Evolutionary conservation across 2,329 filamentous ascomycete genomes (phyloP).

Genomic region (Cladobotryum mycophilum): DNA sequence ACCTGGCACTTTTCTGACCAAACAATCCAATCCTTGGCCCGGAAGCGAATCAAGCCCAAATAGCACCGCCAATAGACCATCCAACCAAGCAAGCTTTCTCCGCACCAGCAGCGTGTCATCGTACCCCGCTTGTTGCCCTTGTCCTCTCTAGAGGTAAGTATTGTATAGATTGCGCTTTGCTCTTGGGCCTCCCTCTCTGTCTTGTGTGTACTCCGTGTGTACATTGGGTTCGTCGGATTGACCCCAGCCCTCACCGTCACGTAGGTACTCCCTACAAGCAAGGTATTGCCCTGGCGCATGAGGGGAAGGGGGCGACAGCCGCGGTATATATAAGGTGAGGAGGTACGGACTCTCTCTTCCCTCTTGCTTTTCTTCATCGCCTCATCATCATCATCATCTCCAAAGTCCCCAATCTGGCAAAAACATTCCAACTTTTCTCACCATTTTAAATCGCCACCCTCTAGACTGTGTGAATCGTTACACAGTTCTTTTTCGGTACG

Average conservation of each 20-base stretch:
- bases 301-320: too few relatives aligned
- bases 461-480: neutral
- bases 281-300: too few relatives aligned
- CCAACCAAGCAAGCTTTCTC: slow-evolving; percentile 4
- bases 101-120: neutral
- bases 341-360: neutral
- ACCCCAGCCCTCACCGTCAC: too few relatives aligned
- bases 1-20: neutral
- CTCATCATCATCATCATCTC: neutral
- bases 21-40: too few relatives aligned
- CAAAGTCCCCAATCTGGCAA: neutral
- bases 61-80: neutral
- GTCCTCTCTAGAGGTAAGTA: too few relatives aligned
- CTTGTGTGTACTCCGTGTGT: too few relatives aligned
- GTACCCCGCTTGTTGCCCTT: neutral
- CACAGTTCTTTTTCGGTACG: neutral
- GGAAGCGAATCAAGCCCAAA: too few relatives aligned
- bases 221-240: too few relatives aligned
- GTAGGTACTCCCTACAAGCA: too few relatives aligned
- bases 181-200: too few relatives aligned
- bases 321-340: too few relatives aligned
- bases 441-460: neutral
- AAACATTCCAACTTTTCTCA: neutral
- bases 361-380: neutral
- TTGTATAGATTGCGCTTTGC: neutral